Evolutionary conservation across 768 basidiomycete species (phyloP), one percentile per base, ranked within the genome.

Genomic region (Chalciporus piperatus): DNA sequence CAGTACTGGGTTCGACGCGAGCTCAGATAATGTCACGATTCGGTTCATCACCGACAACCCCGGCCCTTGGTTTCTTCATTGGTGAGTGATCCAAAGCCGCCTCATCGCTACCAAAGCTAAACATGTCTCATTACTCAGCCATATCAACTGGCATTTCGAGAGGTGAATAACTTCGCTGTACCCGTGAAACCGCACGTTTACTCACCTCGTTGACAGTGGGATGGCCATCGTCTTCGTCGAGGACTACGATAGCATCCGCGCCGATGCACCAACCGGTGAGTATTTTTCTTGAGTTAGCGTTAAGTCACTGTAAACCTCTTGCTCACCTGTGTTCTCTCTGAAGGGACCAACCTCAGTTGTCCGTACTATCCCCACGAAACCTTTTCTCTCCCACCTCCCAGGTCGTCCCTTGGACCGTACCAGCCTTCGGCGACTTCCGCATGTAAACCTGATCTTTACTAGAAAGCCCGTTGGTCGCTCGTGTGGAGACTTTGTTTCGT

Each of bases 41-140:
- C 71, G 78, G 35, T 81, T 77, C 68, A 59, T 65, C 10, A 78
- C 79, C 2, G 77, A 82, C 54, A 82, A 82, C 62, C 76, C 81
- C 1, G 79, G 78, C 8, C 70, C 72, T 11, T 77, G 75, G 59
- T 55, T 58, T 45, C 51, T 48, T n/a, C 54, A 58, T 41, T 58
- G 55, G 60, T 59, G 45, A 33, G 59, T 13, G 10, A 19, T 16
- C 40, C 3, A 12, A 11, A 33, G n/a, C n/a, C n/a, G 6, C 19
- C 13, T 39, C 27, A 3, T 7, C 14, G 9, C 19, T 4, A 27
- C 30, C 10, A 16, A 22, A 13, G 25, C 17, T 62, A 6, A 55
- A 22, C 9, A 27, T 20, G 14, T n/a, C 14, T 32, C 35, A 5
- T 13, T 40, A 19, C n/a, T 27, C 52, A 58, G 59, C 30, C 61